These are phyloP conservation scores for Peziza echinospora DNA, from an alignment of 495 filamentous ascomycete species.

Conservation along the genomic window DNA sequence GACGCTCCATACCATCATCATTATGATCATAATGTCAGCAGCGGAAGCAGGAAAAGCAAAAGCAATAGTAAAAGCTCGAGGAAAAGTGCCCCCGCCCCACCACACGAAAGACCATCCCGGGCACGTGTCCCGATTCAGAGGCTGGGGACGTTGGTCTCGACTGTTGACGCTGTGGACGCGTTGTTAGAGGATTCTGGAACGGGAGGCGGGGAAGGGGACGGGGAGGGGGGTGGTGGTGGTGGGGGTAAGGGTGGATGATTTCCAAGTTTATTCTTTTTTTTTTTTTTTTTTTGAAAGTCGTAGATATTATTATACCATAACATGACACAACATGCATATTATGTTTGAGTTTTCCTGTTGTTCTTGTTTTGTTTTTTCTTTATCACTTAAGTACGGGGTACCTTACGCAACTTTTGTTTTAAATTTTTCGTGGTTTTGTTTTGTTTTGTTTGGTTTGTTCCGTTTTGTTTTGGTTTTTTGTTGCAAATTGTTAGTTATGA, in stretches of 20 bases:
- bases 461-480: no score
- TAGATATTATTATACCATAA: neutral
- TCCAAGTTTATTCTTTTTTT: neutral
- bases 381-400: no score
- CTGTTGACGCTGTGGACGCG: neutral
- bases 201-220: neutral
- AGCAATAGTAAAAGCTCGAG: neutral
- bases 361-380: neutral
- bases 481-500: no score
- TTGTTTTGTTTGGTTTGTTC: no score
- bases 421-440: no score
- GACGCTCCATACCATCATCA: no score
- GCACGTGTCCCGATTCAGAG: no score
- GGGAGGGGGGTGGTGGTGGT: neutral
- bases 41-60: neutral
- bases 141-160: no score
- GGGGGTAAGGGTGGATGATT: neutral
- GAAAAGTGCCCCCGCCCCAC: no score
- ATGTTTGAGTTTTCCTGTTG: neutral
- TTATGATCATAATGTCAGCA: neutral
- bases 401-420: no score
- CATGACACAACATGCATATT: neutral
- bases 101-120: no score
- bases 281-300: neutral
- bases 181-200: neutral